phyloP scores from a whole-genome alignment of 2,329 filamentous ascomycete genomes.

The Chaetoscypha palmicola region DNA sequence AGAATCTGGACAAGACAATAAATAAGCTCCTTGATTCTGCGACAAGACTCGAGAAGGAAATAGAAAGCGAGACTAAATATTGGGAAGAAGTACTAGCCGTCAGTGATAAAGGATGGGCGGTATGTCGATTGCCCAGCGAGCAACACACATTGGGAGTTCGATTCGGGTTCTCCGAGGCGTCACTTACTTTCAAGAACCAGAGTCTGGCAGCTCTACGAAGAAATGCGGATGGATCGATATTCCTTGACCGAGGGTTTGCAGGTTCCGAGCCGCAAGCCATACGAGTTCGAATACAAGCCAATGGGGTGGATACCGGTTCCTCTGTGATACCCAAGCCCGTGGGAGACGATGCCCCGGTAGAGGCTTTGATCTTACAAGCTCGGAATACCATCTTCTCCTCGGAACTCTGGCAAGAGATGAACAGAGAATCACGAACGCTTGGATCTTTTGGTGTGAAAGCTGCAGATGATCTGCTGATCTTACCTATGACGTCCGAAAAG shows the following conservation, averaged over 20 bases:
- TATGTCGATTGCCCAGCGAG: conserved; percentile 70
- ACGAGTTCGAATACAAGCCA: conserved; percentile 57
- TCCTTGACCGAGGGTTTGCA: conserved; percentile 55
- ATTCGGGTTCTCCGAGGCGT: conserved; percentile 77
- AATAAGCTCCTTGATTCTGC: conserved; percentile 68
- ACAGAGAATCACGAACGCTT: conserved; percentile 69
- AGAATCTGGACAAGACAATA: conserved; percentile 67
- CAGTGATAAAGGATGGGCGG: conserved; percentile 77
- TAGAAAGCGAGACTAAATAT: conserved; percentile 73
- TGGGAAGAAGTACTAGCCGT: conserved; percentile 83
- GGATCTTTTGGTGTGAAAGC: conserved; percentile 63
- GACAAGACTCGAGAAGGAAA: conserved; percentile 65
- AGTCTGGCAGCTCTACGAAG: conserved; percentile 77
- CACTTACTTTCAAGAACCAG: conserved; percentile 54
- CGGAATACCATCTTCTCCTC: conserved; percentile 74
- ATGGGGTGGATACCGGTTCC: conserved; percentile 52
- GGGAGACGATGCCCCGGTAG: conserved; percentile 51
- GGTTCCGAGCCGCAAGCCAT: conserved; percentile 51
- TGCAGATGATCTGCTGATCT: conserved; percentile 50
- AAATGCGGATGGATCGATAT: conserved; percentile 65
- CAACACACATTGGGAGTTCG: conserved; percentile 72
- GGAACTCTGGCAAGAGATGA: conserved; percentile 86
- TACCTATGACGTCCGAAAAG: conserved; percentile 45
- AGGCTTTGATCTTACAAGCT: conserved; percentile 64
- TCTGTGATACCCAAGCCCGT: conserved; percentile 45